Conservation (phyloP, 345 rosid genomes). For the Melaleuca quinquenervia region DNA sequence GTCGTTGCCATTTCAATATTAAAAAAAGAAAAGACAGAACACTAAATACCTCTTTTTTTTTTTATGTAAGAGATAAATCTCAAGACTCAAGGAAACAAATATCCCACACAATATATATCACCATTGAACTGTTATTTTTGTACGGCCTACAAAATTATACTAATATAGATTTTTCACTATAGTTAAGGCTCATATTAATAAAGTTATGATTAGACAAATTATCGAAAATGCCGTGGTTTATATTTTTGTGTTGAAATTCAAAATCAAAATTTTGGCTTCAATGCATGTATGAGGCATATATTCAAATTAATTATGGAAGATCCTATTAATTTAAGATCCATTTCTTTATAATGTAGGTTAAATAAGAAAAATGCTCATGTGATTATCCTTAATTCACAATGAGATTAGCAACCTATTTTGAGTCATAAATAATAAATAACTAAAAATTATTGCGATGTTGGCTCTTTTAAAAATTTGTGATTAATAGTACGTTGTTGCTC, state of each 20-base stretch:
- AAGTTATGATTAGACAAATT: neutral
- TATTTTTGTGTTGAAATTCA: too few relatives aligned
- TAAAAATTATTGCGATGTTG: too few relatives aligned
- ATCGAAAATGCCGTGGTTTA: neutral
- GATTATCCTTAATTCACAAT: too few relatives aligned
- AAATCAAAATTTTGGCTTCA: neutral
- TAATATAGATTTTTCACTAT: neutral
- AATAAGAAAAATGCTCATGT: too few relatives aligned
- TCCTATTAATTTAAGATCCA: too few relatives aligned
- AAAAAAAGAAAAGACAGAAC: too few relatives aligned
- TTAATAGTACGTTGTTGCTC: too few relatives aligned
- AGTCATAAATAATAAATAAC: too few relatives aligned
- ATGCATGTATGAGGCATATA: neutral
- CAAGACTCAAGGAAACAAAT: neutral
- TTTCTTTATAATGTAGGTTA: too few relatives aligned
- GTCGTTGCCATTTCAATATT: too few relatives aligned
- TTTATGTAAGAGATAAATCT: neutral
- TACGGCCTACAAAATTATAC: neutral
- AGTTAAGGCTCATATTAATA: neutral
- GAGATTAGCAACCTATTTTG: too few relatives aligned
- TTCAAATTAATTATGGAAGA: neutral
- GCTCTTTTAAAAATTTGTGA: too few relatives aligned
- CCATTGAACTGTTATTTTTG: neutral
- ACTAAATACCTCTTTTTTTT: neutral
- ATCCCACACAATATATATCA: neutral